These are phyloP conservation scores for Yamadazyma olivae DNA, from an alignment of 805 yeast species.

Conservation along the genomic window DNA sequence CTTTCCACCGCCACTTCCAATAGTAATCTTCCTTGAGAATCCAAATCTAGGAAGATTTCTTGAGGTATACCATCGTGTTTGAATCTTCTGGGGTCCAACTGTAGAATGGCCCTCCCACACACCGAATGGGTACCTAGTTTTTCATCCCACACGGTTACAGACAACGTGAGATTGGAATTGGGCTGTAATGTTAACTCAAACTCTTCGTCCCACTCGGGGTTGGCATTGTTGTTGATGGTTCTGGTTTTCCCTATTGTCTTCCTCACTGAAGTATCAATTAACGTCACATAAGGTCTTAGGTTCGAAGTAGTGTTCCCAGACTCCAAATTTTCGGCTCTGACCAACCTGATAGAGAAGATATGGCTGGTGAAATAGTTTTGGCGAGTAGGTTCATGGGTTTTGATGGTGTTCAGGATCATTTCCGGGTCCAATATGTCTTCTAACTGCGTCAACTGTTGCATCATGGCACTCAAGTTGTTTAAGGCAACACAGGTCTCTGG, in stretches of 20 bases:
- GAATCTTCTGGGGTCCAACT: slow-evolving; percentile 60
- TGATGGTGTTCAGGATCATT: slow-evolving; percentile 40
- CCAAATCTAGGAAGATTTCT: slow-evolving; percentile 56
- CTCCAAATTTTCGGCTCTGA: slow-evolving; percentile 58
- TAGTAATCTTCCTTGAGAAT: slow-evolving; percentile 64
- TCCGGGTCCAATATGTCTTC: slow-evolving; percentile 63
- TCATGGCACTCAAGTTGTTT: slow-evolving; percentile 59
- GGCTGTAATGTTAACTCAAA: slow-evolving; percentile 54
- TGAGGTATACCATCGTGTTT: slow-evolving; percentile 68
- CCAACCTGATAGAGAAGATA: slow-evolving; percentile 60
- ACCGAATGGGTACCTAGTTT: slow-evolving; percentile 53
- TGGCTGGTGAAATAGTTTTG: slow-evolving; percentile 39
- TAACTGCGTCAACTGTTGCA: slow-evolving; percentile 45
- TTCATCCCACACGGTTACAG: slow-evolving; percentile 72
- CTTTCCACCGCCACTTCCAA: slow-evolving; percentile 73
- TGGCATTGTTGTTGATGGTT: slow-evolving; percentile 53
- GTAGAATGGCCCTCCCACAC: slow-evolving; percentile 61
- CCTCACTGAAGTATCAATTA: slow-evolving; percentile 54
- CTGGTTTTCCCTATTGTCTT: slow-evolving; percentile 68
- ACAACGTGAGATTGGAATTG: slow-evolving; percentile 43
- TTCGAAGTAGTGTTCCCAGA: slow-evolving; percentile 21
- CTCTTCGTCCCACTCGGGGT: slow-evolving; percentile 87
- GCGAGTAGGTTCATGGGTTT: slow-evolving; percentile 28
- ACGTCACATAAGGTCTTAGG: slow-evolving; percentile 60
- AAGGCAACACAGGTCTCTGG: slow-evolving; percentile 70